Base-by-base conservation (phyloP, 148 eudicot genomes). In the Oxyria digyna region DNA sequence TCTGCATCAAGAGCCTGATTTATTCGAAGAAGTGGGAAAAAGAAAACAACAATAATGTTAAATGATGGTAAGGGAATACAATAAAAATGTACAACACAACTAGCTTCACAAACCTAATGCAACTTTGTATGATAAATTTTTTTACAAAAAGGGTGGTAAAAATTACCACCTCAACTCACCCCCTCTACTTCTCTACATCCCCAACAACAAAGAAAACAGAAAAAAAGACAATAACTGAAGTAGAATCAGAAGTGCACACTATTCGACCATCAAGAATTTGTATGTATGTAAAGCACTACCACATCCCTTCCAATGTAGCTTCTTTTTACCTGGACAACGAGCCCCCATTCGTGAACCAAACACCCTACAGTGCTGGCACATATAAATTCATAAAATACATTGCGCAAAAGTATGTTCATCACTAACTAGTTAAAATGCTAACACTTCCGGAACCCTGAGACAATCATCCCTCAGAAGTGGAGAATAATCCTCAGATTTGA, bases 1-100 rank as follows among this genome's bases (percentile, higher is more conserved):
- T 93, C 98, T 74, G 88, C 86, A 75, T 93, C 98, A 71, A 93
- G 77, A 74, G 96, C 98, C 98, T 93, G 74, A 57, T 54, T 45
- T 35, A 69, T 69, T 4, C 64, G 13, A 18, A 29, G 29, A 29
- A 59, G 65, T 27, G 64, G 18, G 29, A 14, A 13, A 29, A 31
- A 14, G 37, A 59, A 59, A 29, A 15, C 37, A 59, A 26, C 20
- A 27, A 27, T 15, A 59, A 14, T 29, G 20, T 29, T 6, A 59
- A 57, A 59, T 59, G 65, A 59, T 59, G 10, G 20, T 13, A 15
- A 59, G 65, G 6, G 17, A 29, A 29, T 31, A 59, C 12, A 29
- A 59, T 59, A 13, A 57, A 13, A 12, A 13, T 57, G 63, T 57
- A 29, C n/a, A 27, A 57, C 26, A 27, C 5, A 57, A 57, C 35